Conservation (phyloP, 139 green algal species). For the Ettlia oleoabundans region DNA sequence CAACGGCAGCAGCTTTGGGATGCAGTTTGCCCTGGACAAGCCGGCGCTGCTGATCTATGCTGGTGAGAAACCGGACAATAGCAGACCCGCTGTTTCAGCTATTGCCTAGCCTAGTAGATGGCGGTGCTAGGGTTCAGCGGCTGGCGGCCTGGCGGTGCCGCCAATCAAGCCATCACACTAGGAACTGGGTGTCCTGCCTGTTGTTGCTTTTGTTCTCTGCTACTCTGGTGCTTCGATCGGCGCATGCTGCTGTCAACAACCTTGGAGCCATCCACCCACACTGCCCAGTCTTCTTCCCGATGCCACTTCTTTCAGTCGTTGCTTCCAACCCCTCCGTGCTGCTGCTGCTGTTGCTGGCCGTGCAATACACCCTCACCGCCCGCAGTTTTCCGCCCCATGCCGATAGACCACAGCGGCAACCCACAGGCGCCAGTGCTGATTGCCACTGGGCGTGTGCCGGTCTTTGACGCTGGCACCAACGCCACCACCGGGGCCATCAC, state of each 20-base stretch:
- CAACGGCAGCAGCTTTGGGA: conserved; percentile 3
- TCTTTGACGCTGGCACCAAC: conserved; percentile 26
- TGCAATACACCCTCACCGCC: too few relatives aligned
- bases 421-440: conserved; percentile 31
- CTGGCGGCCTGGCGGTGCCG: neutral
- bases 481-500: neutral
- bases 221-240: too few relatives aligned
- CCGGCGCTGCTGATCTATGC: conserved; percentile 43
- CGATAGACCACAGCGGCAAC: conserved; percentile 10
- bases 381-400: conserved; percentile 28
- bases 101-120: neutral
- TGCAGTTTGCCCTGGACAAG: conserved; percentile 39
- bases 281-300: too few relatives aligned
- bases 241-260: too few relatives aligned
- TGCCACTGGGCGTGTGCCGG: conserved; percentile 40
- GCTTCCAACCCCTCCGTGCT: neutral
- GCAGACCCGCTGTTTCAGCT: neutral
- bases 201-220: too few relatives aligned
- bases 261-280: too few relatives aligned
- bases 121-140: neutral
- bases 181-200: too few relatives aligned
- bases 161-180: too few relatives aligned
- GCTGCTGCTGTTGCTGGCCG: neutral
- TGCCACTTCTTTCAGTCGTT: neutral
- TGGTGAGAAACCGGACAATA: neutral